Percentiles rank a stretch among this genome's conserved stretches.
Conservation (phyloP, 805 yeast species). For the Candida ulmi region DNA sequence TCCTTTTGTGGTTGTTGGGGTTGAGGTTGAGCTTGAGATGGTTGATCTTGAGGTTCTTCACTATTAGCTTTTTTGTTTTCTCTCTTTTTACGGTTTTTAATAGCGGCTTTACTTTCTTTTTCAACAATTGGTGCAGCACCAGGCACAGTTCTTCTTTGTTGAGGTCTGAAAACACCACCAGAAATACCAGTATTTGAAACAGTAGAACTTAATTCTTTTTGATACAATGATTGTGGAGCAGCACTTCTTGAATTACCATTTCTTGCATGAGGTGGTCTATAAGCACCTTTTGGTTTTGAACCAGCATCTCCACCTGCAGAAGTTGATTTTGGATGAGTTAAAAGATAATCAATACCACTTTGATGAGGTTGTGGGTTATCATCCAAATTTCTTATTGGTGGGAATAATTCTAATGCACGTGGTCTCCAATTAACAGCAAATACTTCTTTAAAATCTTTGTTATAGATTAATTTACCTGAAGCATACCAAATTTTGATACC, state of each 20-base stretch:
- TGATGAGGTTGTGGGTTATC: constrained; percentile 65
- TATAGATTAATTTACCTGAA: constrained; percentile 72
- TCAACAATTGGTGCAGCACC: constrained; percentile 46
- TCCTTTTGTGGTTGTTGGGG: constrained; percentile 7
- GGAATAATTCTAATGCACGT: constrained; percentile 27
- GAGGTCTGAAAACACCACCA: constrained; percentile 22
- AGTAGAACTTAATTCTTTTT: constrained; percentile 41
- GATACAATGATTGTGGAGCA: constrained; percentile 45
- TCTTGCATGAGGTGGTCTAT: constrained; percentile 96
- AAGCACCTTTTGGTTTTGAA: constrained; percentile 77
- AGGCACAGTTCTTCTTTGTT: constrained; percentile 44
- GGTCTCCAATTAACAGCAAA: constrained; percentile 84
- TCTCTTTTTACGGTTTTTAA: constrained; percentile 73
- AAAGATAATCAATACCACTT: constrained; percentile 55
- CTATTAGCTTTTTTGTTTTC: constrained; percentile 44
- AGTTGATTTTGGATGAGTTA: constrained; percentile 31
- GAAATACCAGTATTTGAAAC: constrained; percentile 10
- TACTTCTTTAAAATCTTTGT: constrained; percentile 77
- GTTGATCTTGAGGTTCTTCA: constrained; percentile 12
- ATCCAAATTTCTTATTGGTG: constrained; percentile 31
- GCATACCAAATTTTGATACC: constrained; percentile 93
- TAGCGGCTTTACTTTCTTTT: constrained; percentile 57
- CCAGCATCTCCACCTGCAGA: constrained; percentile 24
- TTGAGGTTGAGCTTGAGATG: constrained; percentile 8
- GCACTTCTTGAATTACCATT: constrained; percentile 26